A percentile compares a stretch with the other conserved stretches of the same genome.
These are phyloP conservation scores for Fusarium sambucinum DNA, from an alignment of 2,329 filamentous ascomycete genomes.

Conservation along the genomic window DNA sequence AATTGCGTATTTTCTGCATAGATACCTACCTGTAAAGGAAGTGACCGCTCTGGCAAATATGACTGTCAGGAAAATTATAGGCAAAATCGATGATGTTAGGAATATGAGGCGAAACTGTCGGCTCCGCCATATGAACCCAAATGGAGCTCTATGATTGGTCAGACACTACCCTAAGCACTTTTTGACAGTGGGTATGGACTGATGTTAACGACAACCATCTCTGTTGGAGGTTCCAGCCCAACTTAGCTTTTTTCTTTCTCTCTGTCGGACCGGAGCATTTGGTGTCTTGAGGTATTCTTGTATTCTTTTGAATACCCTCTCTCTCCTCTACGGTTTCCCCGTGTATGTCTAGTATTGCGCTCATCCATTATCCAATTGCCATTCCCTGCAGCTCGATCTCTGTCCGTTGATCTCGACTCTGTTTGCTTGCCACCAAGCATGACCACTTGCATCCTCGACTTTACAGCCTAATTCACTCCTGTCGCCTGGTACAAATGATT, in stretches of 20 bases:
- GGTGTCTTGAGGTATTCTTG: background rate
- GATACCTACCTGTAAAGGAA: background rate
- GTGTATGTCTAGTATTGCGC: background rate
- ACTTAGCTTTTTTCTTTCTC: slow-evolving; percentile 25
- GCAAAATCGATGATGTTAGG: slow-evolving; percentile 26
- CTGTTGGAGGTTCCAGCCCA: background rate
- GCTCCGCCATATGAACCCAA: slow-evolving; percentile 3
- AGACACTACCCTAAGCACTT: slow-evolving; percentile 5
- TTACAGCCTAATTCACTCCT: slow-evolving; percentile 32
- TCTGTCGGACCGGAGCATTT: slow-evolving; percentile 7
- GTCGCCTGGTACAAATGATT: slow-evolving; percentile 60
- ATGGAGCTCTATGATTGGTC: slow-evolving; percentile 19
- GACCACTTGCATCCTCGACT: slow-evolving; percentile 24
- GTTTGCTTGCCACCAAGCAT: slow-evolving; percentile 42
- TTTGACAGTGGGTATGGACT: slow-evolving; percentile 25
- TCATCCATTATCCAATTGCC: background rate
- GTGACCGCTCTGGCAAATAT: background rate
- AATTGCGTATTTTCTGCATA: too few species aligned
- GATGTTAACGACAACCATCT: slow-evolving; percentile 29
- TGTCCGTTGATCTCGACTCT: slow-evolving; percentile 4
- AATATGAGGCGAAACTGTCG: slow-evolving; percentile 20
- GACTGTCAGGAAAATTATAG: background rate
- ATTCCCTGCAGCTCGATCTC: slow-evolving; percentile 3
- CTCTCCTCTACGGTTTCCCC: background rate
- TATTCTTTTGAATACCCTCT: background rate